Evolutionary conservation across 768 basidiomycete genomes (phyloP), one percentile per base, ranked within the genome.

Genomic region (Podaxis sp.): DNA sequence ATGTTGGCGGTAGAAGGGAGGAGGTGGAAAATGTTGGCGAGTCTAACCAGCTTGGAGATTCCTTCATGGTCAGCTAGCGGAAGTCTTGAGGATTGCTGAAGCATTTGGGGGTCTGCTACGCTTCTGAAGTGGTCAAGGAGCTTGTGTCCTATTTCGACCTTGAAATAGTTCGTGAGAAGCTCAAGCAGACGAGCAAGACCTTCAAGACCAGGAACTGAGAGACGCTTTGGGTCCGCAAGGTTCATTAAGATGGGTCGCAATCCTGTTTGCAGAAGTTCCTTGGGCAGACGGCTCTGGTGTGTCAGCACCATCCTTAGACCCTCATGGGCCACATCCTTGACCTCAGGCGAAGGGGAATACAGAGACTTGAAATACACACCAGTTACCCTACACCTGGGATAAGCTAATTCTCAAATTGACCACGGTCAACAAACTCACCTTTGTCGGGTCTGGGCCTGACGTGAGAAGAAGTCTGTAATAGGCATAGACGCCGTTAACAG

Each of bases 81-180:
- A 4, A 91, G 82, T 62, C 87, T 85, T 0, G 94, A 87, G 0
- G 95, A 90, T 52, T 85, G 87, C 62, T 85, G 83, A 28, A 98
- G 82, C 79, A 93, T 88, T 66, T 89, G 88, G 13, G 93, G 90
- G 69, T 96, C 95, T 26, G 96, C 93, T 22, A 99, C 89, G 40
- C 90, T 87, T 48, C 90, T 88, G 77, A 96, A 98, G 73, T 99
- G 97, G 69, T 99, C 97, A 22, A 99, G 81, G 6, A 99, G 86
- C 76, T 99, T 99, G 74, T 93, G 87, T 0, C 97, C 97, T 64
- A 99, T 99, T 78, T 99, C 97, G 17, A 99, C 96, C 74, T 98
- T 99, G 87, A 99, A 99, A 77, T 99, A 99, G 73, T 98, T 98
- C 41, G 95, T 97, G 60, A 99, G 77, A 6, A 99, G 84, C 73